A percentile compares a stretch with the other conserved stretches of the same genome.
Conservation (phyloP, 164 flowering plant genomes). For the Dillenia turbinata region DNA sequence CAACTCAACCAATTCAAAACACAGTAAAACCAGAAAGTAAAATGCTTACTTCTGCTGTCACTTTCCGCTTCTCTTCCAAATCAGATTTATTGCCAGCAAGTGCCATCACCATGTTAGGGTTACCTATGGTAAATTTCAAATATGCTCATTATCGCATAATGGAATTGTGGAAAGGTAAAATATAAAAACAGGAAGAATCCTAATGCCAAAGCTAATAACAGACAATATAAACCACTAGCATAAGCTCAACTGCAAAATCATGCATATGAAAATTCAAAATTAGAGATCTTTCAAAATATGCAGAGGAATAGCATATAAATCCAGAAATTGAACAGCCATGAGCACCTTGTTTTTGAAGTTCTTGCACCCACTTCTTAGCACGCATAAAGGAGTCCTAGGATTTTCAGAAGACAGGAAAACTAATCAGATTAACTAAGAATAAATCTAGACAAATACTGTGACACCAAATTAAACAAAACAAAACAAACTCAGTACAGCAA, state of each 20-base stretch:
- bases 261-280: too few species aligned
- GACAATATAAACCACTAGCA: too few species aligned
- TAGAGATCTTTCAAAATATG: not conserved
- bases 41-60: conserved; percentile 45
- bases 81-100: conserved; percentile 92
- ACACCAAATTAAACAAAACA: not conserved
- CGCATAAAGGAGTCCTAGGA: conserved; percentile 50
- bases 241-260: too few species aligned
- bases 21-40: not conserved
- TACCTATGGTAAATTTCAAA: conserved; percentile 39
- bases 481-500: not conserved
- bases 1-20: too few species aligned
- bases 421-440: too few species aligned
- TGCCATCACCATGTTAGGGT: conserved; percentile 86
- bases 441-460: too few species aligned
- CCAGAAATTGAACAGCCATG: not conserved
- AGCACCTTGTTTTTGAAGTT: conserved; percentile 64
- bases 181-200: not conserved
- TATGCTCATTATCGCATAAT: not conserved
- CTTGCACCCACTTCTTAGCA: conserved; percentile 74
- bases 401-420: conserved; percentile 1
- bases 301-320: not conserved
- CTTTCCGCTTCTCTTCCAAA: conserved; percentile 61
- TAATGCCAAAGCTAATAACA: too few species aligned
- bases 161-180: not conserved